Base-by-base conservation (phyloP, 1,284 basidiomycete genomes). In the Rhizoctonia solani region DNA sequence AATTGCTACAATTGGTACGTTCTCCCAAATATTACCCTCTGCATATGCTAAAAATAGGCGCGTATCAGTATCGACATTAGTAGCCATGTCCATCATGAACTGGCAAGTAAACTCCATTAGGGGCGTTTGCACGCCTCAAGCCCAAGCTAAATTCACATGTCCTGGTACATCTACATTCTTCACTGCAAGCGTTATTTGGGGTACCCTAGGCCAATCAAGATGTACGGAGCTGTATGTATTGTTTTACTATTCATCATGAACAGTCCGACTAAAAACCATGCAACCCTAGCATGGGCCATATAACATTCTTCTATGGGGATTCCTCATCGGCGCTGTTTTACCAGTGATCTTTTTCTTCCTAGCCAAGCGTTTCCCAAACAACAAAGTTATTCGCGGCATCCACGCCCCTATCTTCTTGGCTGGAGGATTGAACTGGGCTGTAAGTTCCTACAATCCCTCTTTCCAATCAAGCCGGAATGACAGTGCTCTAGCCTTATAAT, bases 371-470 rank as follows among this genome's bases (percentile, higher is more conserved):
- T 44, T 41, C 54, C 42, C 30, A 19, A 16, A 46, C 21, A 52
- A 32, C 42, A 53, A 46, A 25, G n/a, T 66, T 53, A 42, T 66
- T 39, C 56, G 68, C 21, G 59, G 55, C 14, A 71, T 83, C 69
- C 80, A 79, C 70, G 73, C 80, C 16, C 79, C 81, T 0, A 78
- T 85, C 47, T 71, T 83, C 19, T 54, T 34, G 32, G 77, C 77
- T 32, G 80, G 80, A 81, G 16, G 83, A 80, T 8, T 82, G 79
- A 1, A 80, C 78, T 44, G 80, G 77, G 2, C 83, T 34, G 32
- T 34, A 34, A 34, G 32, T 34, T 34, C 4, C 11, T 34, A 34
- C 11, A n/a, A n/a, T 34, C 11, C 32, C 32, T 34, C 32, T 34
- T 4, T 11, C 11, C 11, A 4, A 34, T 11, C 32, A 11, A 4